Conservation (phyloP, 164 flowering plant genomes). For the Litsea cubeba region DNA sequence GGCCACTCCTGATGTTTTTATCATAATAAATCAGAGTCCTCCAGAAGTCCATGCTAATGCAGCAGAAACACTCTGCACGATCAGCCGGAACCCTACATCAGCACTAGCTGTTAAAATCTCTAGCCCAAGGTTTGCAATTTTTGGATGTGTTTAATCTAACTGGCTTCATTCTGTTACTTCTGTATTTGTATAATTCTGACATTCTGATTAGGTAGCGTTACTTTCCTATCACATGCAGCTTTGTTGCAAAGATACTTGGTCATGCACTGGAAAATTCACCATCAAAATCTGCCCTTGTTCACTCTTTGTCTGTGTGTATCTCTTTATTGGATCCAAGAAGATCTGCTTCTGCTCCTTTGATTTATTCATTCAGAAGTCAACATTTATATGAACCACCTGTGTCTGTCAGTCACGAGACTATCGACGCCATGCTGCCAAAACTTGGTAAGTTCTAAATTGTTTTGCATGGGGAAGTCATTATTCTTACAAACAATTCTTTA, state of each 20-base stretch:
- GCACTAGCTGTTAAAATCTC: conserved; percentile 76
- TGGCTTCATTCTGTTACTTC: no score
- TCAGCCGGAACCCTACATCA: conserved; percentile 76
- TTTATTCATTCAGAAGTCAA: conserved; percentile 70
- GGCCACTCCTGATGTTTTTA: background rate
- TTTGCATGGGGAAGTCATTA: background rate
- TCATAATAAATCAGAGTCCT: conserved; percentile 44
- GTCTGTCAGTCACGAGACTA: conserved; percentile 68
- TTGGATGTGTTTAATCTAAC: background rate
- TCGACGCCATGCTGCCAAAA: conserved; percentile 85
- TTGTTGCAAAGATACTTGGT: conserved; percentile 71
- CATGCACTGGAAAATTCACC: conserved; percentile 79
- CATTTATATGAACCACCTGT: conserved; percentile 65
- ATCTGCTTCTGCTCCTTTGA: conserved; percentile 44
- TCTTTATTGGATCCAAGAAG: conserved; percentile 90
- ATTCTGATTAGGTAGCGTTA: background rate
- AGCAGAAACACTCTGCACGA: conserved; percentile 85
- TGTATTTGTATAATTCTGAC: background rate
- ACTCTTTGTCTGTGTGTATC: conserved; percentile 85
- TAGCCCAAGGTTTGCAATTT: conserved; percentile 63
- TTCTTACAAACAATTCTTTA: background rate
- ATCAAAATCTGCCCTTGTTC: conserved; percentile 79
- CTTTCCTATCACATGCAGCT: conserved; percentile 43
- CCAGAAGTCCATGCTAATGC: conserved; percentile 97
- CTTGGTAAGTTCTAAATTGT: conserved; percentile 51